These are phyloP conservation scores for Dipodascus albidus DNA, from an alignment of 805 yeast species.

Conservation along the genomic window DNA sequence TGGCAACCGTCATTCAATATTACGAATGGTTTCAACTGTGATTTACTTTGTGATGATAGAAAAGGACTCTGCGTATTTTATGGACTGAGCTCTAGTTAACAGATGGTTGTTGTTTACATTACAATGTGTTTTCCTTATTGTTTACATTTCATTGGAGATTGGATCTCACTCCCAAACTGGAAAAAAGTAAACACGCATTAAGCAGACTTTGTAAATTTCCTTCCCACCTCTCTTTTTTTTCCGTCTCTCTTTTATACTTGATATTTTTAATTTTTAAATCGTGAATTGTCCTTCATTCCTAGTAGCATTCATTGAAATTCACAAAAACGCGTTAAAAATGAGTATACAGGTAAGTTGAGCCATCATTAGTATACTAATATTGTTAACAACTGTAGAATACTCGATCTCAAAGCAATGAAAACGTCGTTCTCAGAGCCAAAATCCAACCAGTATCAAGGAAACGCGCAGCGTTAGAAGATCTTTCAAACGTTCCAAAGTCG, in stretches of 20 bases:
- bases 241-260: neutral
- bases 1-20: too few species aligned
- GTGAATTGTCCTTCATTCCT: neutral
- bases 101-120: neutral
- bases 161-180: neutral
- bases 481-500: slow-evolving; percentile 20
- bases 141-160: neutral
- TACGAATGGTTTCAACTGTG: too few species aligned
- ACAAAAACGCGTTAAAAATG: neutral
- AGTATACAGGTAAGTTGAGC: neutral
- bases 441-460: slow-evolving; percentile 6
- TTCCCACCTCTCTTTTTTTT: neutral
- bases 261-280: too few species aligned
- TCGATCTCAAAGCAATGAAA: neutral
- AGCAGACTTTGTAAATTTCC: neutral
- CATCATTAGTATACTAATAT: neutral
- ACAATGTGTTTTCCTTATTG: neutral
- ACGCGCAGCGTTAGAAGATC: slow-evolving; percentile 26
- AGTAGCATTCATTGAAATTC: neutral
- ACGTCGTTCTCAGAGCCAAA: neutral
- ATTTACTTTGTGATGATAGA: too few species aligned
- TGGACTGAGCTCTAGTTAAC: too few species aligned
- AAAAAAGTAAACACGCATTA: slow-evolving; percentile 1
- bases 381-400: neutral
- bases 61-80: too few species aligned